phyloP scores from a whole-genome alignment of 2,329 filamentous ascomycete genomes.

The Fusarium bulbicola region DNA sequence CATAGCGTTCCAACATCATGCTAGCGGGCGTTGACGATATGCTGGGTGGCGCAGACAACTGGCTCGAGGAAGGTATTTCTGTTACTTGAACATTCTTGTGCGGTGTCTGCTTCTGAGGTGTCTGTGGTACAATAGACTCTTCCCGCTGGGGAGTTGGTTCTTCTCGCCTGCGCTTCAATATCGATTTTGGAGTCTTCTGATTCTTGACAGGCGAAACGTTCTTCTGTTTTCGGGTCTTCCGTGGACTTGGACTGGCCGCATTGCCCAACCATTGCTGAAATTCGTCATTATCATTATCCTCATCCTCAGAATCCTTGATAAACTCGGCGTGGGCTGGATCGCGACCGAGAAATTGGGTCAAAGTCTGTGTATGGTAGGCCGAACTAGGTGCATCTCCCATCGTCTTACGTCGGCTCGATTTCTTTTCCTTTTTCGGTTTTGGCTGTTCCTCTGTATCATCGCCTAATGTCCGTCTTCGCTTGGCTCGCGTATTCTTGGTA shows the following conservation, averaged over 20 bases:
- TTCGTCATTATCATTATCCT: constrained; percentile 41
- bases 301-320: constrained; percentile 53
- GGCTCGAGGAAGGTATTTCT: constrained; percentile 56
- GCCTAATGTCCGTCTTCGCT: constrained; percentile 44
- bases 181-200: constrained; percentile 26
- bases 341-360: constrained; percentile 51
- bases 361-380: constrained; percentile 53
- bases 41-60: constrained; percentile 51
- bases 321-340: constrained; percentile 26
- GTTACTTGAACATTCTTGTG: constrained; percentile 42
- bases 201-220: constrained; percentile 17
- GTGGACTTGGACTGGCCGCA: constrained; percentile 42
- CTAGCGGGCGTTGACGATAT: constrained; percentile 52
- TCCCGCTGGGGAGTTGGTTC: constrained; percentile 34
- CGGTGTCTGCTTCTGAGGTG: constrained; percentile 54
- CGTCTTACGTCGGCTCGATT: constrained; percentile 43
- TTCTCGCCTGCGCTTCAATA: constrained; percentile 25
- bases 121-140: constrained; percentile 53
- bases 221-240: constrained; percentile 9
- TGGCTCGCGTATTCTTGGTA: constrained; percentile 24
- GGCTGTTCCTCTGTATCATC: constrained; percentile 35
- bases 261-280: constrained; percentile 49
- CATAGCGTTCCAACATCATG: constrained; percentile 52
- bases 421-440: constrained; percentile 28
- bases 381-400: constrained; percentile 46